Evolutionary conservation across 2,329 filamentous ascomycete species (phyloP).

Genomic region (Beauveria brongniartii): DNA sequence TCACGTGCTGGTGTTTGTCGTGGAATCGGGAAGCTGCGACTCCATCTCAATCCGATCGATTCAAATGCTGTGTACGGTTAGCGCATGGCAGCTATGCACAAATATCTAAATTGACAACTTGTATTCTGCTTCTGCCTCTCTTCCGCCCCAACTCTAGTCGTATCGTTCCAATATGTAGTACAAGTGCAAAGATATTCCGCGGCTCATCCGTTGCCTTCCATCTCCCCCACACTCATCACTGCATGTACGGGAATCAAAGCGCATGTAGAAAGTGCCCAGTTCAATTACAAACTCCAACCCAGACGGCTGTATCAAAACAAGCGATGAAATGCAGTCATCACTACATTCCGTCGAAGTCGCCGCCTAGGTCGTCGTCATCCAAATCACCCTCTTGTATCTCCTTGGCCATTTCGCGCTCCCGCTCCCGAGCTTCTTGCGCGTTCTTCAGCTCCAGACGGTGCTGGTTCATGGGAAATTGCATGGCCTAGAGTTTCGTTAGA

Average conservation of each 20-base stretch:
- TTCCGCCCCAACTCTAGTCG: not conserved
- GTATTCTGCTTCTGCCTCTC: constrained; percentile 1
- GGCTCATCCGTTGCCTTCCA: not conserved
- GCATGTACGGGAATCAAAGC: not conserved
- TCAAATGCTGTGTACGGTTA: not conserved
- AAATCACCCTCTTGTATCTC: constrained; percentile 97
- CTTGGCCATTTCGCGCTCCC: constrained; percentile 94
- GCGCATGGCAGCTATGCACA: not conserved
- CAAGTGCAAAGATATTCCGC: not conserved
- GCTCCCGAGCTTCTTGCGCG: constrained; percentile 92
- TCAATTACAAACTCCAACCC: not conserved
- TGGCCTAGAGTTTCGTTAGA: constrained; percentile 52
- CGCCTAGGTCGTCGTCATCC: constrained; percentile 91
- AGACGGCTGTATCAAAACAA: not conserved
- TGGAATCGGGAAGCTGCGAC: not conserved
- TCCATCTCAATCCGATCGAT: not conserved
- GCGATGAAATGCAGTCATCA: not conserved
- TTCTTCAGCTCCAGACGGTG: constrained; percentile 96
- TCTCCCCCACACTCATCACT: not conserved
- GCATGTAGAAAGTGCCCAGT: not conserved
- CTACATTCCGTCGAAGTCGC: constrained; percentile 95
- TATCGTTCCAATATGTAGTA: constrained; percentile 6
- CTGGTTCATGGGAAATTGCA: constrained; percentile 99
- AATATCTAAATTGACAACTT: not conserved
- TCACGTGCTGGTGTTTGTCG: constrained; percentile 8